Evolutionary conservation across 2,329 filamentous ascomycete genomes (phyloP).

Genomic region (Alternaria ventricosa): DNA sequence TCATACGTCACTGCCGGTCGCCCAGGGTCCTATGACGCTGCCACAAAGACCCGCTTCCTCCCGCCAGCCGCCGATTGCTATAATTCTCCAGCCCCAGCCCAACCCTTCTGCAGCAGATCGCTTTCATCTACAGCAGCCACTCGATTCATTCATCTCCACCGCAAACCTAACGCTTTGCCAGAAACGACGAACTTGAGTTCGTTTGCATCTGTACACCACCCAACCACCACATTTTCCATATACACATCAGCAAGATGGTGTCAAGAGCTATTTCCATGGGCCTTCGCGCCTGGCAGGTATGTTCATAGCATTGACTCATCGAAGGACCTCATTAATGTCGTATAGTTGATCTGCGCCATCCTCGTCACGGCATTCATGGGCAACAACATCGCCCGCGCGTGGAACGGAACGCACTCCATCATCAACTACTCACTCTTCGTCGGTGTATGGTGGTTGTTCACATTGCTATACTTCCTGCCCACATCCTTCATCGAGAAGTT

Average conservation of each 20-base stretch:
- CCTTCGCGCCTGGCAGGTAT: constrained; percentile 53
- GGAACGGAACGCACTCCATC: constrained; percentile 61
- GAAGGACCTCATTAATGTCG: not conserved
- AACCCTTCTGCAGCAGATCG: constrained; percentile 1
- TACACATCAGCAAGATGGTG: constrained; percentile 45
- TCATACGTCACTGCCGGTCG: constrained; percentile 15
- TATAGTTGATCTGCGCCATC: constrained; percentile 65
- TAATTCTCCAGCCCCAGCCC: constrained; percentile 14
- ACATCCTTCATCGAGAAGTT: constrained; percentile 62
- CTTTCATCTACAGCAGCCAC: not conserved
- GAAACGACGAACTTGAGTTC: not conserved
- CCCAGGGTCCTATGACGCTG: constrained; percentile 31
- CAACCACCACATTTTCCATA: constrained; percentile 4
- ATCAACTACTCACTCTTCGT: constrained; percentile 73
- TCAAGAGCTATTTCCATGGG: constrained; percentile 49
- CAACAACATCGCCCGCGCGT: constrained; percentile 65
- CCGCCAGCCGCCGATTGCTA: constrained; percentile 32
- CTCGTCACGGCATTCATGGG: constrained; percentile 67
- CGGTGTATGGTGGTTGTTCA: constrained; percentile 69
- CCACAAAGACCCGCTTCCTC: constrained; percentile 20
- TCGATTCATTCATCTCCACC: not conserved
- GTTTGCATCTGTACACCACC: constrained; percentile 5
- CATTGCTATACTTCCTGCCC: constrained; percentile 67
- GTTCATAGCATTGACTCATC: constrained; percentile 1
- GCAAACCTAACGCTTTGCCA: constrained; percentile 21